Evolutionary conservation across 164 flowering plant species (phyloP), one percentile per base, ranked within the genome.

Genomic region (Piper betle): DNA sequence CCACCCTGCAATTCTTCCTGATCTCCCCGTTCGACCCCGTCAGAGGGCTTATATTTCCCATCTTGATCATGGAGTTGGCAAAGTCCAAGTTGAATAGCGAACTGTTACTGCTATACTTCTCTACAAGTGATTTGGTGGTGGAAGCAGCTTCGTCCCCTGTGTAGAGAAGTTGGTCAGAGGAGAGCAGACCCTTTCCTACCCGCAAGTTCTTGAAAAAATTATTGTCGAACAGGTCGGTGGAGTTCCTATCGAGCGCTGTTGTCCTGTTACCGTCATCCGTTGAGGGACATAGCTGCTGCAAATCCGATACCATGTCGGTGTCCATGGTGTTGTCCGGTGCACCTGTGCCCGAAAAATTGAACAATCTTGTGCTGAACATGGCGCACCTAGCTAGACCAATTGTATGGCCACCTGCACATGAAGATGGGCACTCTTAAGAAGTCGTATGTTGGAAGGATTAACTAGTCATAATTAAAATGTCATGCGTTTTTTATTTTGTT

Each of bases 171-270:
- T 85, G 95, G 55, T 87, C 95, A 4, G 96, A 87, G 13, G 64
- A 53, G 3, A 92, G 79, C 55, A 92, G 77, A 18, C 98, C 96
- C 64, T 76, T 84, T 6, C 68, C 70, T 8, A 40, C 61, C 37
- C 84, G 25, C 75, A 89, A 60, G 81, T 89, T 92, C 61, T 69
- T 64, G 78, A 79, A 92, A 78, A 84, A 92, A 61, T 87, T 78
- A 75, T 79, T 92, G 74, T 92, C 98, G 40, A 88, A 92, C 11
- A 82, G 60, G 57, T 87, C 81, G 0, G 68, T 69, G 0, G 96
- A 85, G 77, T 78, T 82, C 6, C 68, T 73, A 50, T 92, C 96
- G 0, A 92, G 82, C 19, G 73, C 56, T 0, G 86, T 61, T 2
- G 81, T 82, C 12, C 40, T 67, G 77, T 82, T 85, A 2, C 86